These are phyloP conservation scores for Teunomyces stri DNA, from an alignment of 805 yeast species.

Conservation along the genomic window DNA sequence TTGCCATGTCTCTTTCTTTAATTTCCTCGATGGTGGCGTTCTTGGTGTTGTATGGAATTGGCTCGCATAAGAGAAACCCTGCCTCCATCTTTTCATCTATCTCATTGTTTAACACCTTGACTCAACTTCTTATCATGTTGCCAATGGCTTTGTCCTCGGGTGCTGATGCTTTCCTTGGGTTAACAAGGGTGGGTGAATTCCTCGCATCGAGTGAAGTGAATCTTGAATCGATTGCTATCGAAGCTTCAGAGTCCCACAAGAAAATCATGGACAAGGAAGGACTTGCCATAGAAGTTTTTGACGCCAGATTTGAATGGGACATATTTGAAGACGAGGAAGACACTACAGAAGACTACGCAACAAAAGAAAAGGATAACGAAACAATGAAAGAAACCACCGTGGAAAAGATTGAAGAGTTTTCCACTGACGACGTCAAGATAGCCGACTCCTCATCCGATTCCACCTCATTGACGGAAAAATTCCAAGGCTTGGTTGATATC, in stretches of 20 bases:
- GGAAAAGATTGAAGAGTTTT: conserved; percentile 4
- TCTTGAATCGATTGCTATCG: conserved; percentile 27
- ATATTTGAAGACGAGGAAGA: conserved; percentile 18
- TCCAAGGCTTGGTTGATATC: conserved; percentile 49
- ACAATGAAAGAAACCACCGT: conserved; percentile 22
- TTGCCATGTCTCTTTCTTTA: conserved; percentile 65
- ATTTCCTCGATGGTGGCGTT: conserved; percentile 64
- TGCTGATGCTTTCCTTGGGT: conserved; percentile 64
- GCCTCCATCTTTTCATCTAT: conserved; percentile 70
- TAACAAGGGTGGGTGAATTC: conserved; percentile 54
- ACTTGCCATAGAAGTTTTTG: conserved; percentile 46
- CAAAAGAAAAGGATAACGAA: conserved; percentile 16
- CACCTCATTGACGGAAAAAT: conserved; percentile 11
- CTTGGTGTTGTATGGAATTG: conserved; percentile 35
- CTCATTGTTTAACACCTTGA: conserved; percentile 60
- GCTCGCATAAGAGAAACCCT: conserved; percentile 40
- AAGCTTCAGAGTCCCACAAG: conserved; percentile 21
- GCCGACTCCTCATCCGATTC: conserved; percentile 6
- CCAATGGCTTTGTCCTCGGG: conserved; percentile 70
- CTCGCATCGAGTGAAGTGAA: conserved; percentile 47
- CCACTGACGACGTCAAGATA: conserved; percentile 3
- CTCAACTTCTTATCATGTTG: conserved; percentile 62
- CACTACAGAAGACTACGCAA: conserved; percentile 12
- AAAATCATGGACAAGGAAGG: conserved; percentile 22
- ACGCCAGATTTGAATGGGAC: conserved; percentile 72